Evolutionary conservation across 2,329 filamentous ascomycete species (phyloP), one percentile per base, ranked within the genome.

Genomic region (Colletotrichum coccodes): DNA sequence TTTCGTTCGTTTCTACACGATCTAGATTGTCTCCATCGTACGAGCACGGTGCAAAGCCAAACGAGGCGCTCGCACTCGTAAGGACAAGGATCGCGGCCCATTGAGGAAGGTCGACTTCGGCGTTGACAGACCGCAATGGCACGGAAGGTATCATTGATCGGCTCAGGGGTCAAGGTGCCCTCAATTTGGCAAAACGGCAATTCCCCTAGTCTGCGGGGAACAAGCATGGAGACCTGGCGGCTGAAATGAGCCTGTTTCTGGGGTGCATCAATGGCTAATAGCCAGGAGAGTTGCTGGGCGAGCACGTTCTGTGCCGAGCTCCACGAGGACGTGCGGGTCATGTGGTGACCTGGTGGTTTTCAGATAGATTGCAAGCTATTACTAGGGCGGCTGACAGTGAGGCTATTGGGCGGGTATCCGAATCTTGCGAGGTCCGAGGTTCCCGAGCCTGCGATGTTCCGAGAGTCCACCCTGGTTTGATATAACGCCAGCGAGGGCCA

Each of bases 331-430:
- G 11, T 42, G 14, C 8, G 16, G 40, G n/a, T 28, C 57, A 49
- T 23, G 38, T n/a, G 23, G 38, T 30, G 30, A 18, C 3, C n/a
- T 32, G 12, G 38, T 28, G 36, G 28, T 40, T 26, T 21, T 56
- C 54, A 21, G 50, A 66, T 69, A 69, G 40, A 68, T 66, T 69
- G 66, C 40, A 28, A 21, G 28, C 18, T 23, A 14, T 18, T 6
- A 11, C 7, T 8, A 42, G 38, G 14, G 46, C 47, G 54, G 61
- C 65, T 49, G 56, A 38, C 34, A 38, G 8, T 42, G 26, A 65
- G 40, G 18, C 60, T 6, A 46, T 53, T 32, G 4, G 23, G 61
- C 56, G 40, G n/a, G 38, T n/a, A 66, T 36, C 66, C 49, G 42
- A 52, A n/a, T 18, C 2, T 64, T 36, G 21, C 53, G 32, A 60